Evolutionary conservation across 192 early-diverging fungal genomes (phyloP).

Genomic region (Coemansia sp.): DNA sequence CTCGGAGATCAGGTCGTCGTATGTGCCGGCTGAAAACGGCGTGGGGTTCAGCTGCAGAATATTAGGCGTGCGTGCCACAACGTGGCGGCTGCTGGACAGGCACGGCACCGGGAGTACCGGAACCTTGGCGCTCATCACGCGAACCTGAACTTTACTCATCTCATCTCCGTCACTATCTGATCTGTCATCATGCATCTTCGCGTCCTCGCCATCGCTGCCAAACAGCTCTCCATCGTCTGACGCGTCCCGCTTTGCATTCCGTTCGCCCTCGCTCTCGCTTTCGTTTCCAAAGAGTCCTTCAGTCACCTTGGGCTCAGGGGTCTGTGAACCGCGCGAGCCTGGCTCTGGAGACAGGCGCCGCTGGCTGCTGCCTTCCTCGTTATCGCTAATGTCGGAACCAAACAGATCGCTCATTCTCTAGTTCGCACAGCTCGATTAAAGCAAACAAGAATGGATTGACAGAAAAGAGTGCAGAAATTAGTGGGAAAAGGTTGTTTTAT

Average conservation of each 20-base stretch:
- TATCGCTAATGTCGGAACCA: slow-evolving; percentile 49
- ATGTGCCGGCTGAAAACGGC: slow-evolving; percentile 32
- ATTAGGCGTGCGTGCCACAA: slow-evolving; percentile 46
- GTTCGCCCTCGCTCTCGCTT: slow-evolving; percentile 6
- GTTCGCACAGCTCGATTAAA: no score
- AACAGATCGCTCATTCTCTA: slow-evolving; percentile 45
- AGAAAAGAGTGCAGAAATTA: no score
- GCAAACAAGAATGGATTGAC: not conserved
- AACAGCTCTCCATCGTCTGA: slow-evolving; percentile 18
- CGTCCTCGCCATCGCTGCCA: slow-evolving; percentile 17
- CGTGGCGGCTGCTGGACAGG: slow-evolving; percentile 16
- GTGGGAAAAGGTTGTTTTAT: no score
- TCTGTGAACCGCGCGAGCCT: slow-evolving; percentile 9
- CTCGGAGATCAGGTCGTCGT: slow-evolving; percentile 41
- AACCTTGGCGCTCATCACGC: slow-evolving; percentile 34
- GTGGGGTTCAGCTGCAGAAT: slow-evolving; percentile 47
- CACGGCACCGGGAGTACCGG: slow-evolving; percentile 37
- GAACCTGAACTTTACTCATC: slow-evolving; percentile 16
- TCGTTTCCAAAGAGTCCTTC: slow-evolving; percentile 35
- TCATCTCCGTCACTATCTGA: slow-evolving; percentile 2
- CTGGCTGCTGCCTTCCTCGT: slow-evolving; percentile 13
- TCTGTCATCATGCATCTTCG: not conserved
- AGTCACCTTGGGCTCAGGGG: slow-evolving; percentile 20
- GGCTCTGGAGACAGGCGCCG: slow-evolving; percentile 6
- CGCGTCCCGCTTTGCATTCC: not conserved